Percentiles rank a stretch among this genome's conserved stretches.
Evolutionary conservation across 352 stramenopile genomes (phyloP).

Genomic region (Blastocystis sp.): DNA sequence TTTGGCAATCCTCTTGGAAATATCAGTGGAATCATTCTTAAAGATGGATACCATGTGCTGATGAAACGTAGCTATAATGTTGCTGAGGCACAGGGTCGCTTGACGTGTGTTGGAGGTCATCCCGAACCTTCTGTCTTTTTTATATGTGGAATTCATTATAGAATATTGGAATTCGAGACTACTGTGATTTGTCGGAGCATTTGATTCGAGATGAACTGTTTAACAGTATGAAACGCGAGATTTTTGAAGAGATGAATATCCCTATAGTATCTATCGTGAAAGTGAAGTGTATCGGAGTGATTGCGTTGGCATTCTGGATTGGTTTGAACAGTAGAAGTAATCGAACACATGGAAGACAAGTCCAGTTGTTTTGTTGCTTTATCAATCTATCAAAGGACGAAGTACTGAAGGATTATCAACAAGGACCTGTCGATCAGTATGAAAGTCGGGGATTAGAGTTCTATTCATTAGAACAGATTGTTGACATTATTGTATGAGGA

Average conservation of each 20-base stretch:
- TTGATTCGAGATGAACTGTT: background rate
- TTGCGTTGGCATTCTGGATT: background rate
- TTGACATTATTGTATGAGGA: background rate
- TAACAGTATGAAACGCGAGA: constrained; percentile 27
- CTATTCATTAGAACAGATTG: background rate
- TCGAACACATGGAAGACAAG: constrained; percentile 20
- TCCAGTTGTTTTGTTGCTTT: constrained; percentile 49
- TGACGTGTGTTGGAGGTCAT: constrained; percentile 29
- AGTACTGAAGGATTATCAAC: background rate
- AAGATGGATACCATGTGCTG: constrained; percentile 30
- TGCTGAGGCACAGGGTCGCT: background rate
- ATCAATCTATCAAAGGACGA: background rate
- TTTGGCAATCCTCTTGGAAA: constrained; percentile 57
- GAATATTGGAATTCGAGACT: background rate
- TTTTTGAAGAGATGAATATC: constrained; percentile 55
- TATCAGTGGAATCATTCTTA: constrained; percentile 1
- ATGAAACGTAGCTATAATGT: constrained; percentile 42
- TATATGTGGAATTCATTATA: background rate
- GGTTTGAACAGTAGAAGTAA: constrained; percentile 18
- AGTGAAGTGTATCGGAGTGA: background rate
- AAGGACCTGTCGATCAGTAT: constrained; percentile 34
- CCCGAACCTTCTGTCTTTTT: constrained; percentile 23
- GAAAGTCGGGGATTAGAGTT: constrained; percentile 36
- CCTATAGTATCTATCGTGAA: background rate
- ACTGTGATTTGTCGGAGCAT: background rate